Evolutionary conservation across 2,329 filamentous ascomycete genomes (phyloP).

Genomic region (Ophiostoma tasmaniense): DNA sequence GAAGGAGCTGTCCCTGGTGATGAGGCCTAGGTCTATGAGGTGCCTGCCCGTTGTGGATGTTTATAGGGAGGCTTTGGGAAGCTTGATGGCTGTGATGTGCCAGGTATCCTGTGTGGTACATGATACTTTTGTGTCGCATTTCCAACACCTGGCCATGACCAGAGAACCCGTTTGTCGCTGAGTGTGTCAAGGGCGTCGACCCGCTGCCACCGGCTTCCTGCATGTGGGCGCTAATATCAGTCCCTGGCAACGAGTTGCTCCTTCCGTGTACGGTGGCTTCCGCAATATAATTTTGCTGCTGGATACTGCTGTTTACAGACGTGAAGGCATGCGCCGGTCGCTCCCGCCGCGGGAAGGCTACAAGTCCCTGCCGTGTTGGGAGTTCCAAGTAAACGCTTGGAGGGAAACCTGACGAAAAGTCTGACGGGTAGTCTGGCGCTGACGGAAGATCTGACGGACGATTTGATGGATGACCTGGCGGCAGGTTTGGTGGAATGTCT

Average conservation of each 20-base stretch:
- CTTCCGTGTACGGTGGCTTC: not conserved
- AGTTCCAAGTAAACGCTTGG: not conserved
- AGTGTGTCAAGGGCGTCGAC: not conserved
- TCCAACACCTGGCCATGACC: not conserved
- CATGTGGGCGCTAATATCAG: not conserved
- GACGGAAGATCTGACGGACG: not conserved
- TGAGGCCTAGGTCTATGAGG: not conserved
- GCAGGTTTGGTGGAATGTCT: too few species aligned
- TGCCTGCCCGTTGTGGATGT: not conserved
- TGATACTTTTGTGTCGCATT: not conserved
- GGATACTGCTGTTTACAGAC: not conserved
- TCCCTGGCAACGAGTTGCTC: not conserved
- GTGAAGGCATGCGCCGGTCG: not conserved
- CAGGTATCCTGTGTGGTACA: not conserved
- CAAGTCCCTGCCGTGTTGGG: not conserved
- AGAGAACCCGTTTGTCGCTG: not conserved
- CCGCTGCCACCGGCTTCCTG: not conserved
- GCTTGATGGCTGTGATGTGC: not conserved
- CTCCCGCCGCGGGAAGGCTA: not conserved
- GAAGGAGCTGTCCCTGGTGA: conserved; percentile 8
- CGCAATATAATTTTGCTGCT: not conserved
- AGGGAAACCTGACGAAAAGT: not conserved
- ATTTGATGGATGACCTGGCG: too few species aligned
- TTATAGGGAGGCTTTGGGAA: not conserved
- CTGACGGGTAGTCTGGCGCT: not conserved